Evolutionary conservation across 1,284 basidiomycete species (phyloP).

Genomic region (Malassezia equina): DNA sequence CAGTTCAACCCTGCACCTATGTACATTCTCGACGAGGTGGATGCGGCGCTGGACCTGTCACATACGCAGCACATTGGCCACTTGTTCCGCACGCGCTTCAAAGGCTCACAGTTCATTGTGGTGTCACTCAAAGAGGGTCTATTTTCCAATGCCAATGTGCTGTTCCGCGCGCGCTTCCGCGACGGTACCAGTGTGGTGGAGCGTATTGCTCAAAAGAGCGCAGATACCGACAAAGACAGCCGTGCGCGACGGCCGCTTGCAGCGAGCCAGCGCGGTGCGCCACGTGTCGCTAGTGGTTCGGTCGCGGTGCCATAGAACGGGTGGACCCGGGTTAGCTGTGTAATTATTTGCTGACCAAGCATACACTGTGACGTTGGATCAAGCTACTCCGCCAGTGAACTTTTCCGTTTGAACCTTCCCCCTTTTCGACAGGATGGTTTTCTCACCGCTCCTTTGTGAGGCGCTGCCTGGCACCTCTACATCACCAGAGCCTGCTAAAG

Average conservation of each 20-base stretch:
- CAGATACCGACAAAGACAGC: slow-evolving; percentile 22
- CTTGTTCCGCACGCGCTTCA: slow-evolving; percentile 91
- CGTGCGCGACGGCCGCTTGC: slow-evolving; percentile 6
- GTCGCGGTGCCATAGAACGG: not conserved
- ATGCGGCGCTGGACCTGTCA: slow-evolving; percentile 86
- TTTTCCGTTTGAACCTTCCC: not conserved
- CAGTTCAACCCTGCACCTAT: slow-evolving; percentile 99
- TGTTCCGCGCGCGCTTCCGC: slow-evolving; percentile 82
- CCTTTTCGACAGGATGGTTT: not conserved
- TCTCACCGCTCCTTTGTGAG: slow-evolving; percentile 16
- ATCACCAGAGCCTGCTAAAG: not conserved
- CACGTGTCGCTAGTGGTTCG: not conserved
- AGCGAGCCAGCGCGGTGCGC: not conserved
- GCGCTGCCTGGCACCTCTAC: slow-evolving; percentile 1
- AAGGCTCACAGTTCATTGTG: slow-evolving; percentile 94
- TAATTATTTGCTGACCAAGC: not conserved
- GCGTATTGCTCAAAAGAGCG: slow-evolving; percentile 23
- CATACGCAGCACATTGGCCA: slow-evolving; percentile 94
- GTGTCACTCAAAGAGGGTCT: slow-evolving; percentile 87
- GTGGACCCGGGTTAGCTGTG: not conserved
- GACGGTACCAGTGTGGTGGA: slow-evolving; percentile 87
- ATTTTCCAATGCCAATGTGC: slow-evolving; percentile 93
- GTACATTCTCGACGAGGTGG: slow-evolving; percentile 98
- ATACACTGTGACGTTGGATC: not conserved
- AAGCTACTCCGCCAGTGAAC: not conserved